A percentile compares a stretch with the other conserved stretches of the same genome.
Evolutionary conservation across 345 rosid genomes (phyloP).

Genomic region (Combretum micranthum): DNA sequence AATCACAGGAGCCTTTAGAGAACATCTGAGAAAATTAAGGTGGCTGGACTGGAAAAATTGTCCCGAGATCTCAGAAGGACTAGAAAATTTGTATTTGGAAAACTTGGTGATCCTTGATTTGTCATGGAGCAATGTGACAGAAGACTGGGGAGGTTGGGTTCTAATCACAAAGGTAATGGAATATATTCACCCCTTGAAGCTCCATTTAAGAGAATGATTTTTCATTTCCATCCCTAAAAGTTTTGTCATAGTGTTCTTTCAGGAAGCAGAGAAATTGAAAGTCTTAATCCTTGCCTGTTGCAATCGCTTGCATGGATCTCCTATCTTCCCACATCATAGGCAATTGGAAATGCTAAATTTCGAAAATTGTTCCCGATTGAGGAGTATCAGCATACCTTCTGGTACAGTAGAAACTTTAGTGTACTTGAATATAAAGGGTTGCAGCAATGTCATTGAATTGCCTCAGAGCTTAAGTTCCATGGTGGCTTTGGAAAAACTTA

Average conservation of each 20-base stretch:
- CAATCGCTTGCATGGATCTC: neutral
- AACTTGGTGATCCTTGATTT: conserved; percentile 5
- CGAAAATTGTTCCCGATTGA: neutral
- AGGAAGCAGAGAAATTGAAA: conserved; percentile 8
- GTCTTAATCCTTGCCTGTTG: conserved; percentile 5
- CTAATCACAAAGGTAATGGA: neutral
- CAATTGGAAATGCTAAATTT: conserved; percentile 7
- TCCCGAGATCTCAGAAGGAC: neutral
- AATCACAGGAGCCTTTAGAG: conserved; percentile 1
- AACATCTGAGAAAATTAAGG: conserved; percentile 2
- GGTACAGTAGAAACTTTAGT: neutral
- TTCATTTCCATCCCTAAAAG: neutral
- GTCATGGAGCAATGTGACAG: neutral
- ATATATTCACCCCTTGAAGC: neutral
- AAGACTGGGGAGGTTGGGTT: neutral
- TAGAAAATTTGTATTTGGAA: neutral
- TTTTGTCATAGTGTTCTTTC: neutral
- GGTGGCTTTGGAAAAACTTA: conserved; percentile 1
- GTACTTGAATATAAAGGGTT: conserved; percentile 8
- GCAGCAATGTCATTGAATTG: neutral
- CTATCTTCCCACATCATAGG: conserved; percentile 5
- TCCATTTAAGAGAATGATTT: no score
- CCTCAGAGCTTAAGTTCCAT: conserved; percentile 1
- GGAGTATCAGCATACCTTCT: neutral
- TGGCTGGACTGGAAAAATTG: conserved; percentile 11